Evolutionary conservation across 345 rosid genomes (phyloP).

Genomic region (Moricandia arvensis): DNA sequence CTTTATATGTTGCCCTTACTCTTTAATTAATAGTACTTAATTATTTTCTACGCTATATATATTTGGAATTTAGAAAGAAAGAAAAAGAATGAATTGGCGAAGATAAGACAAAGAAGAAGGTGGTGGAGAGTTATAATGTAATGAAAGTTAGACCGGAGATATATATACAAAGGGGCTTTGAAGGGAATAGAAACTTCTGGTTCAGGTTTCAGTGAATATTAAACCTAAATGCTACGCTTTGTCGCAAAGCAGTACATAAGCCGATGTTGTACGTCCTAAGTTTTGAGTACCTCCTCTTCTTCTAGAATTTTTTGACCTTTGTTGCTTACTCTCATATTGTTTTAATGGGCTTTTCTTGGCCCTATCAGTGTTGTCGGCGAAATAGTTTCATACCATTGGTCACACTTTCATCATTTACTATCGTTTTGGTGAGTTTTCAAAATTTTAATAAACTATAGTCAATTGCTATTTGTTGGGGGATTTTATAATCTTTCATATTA

Average conservation of each 20-base stretch:
- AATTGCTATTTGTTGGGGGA: slow-evolving; percentile 11
- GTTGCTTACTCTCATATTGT: background rate
- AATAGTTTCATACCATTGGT: background rate
- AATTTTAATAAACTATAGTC: background rate
- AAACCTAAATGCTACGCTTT: slow-evolving; percentile 33
- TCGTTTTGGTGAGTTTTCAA: background rate
- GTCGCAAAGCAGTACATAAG: slow-evolving; percentile 33
- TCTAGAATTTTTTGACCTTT: slow-evolving; percentile 29
- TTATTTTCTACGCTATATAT: slow-evolving; percentile 13
- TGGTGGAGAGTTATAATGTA: slow-evolving; percentile 1
- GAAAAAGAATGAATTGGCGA: slow-evolving; percentile 5
- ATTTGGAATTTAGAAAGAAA: background rate
- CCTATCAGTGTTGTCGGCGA: background rate
- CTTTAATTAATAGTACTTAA: slow-evolving; percentile 9
- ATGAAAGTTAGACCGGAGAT: background rate
- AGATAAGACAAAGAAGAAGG: background rate
- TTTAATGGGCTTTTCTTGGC: slow-evolving; percentile 16
- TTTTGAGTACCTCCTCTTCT: slow-evolving; percentile 29
- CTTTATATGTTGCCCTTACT: slow-evolving; percentile 1
- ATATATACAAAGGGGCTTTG: slow-evolving; percentile 2
- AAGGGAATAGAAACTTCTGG: slow-evolving; percentile 17
- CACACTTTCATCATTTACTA: background rate
- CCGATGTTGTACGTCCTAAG: slow-evolving; percentile 38
- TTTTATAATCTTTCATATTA: slow-evolving; percentile 1
- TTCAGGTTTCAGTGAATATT: background rate